phyloP scores from a whole-genome alignment of 2,329 filamentous ascomycete genomes.

The Neospermospora avenae region DNA sequence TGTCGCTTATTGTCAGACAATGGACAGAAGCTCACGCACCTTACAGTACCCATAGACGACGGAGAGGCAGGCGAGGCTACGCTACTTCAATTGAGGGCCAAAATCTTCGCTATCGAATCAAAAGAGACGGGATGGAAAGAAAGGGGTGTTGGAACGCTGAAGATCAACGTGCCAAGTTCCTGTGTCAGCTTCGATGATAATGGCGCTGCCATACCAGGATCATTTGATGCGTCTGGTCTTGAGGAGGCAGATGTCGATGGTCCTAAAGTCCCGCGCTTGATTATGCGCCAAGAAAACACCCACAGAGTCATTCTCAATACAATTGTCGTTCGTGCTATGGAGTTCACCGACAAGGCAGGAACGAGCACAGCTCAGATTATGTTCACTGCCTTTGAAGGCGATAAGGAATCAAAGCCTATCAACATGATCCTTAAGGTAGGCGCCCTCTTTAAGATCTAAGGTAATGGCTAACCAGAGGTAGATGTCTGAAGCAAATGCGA shows the following conservation, averaged over 20 bases:
- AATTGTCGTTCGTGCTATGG: slow-evolving; percentile 72
- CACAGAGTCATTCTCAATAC: slow-evolving; percentile 85
- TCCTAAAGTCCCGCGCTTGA: slow-evolving; percentile 60
- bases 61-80: slow-evolving; percentile 83
- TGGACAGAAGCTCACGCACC: not conserved
- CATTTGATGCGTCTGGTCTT: slow-evolving; percentile 54
- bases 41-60: slow-evolving; percentile 68
- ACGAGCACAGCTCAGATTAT: slow-evolving; percentile 53
- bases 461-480: slow-evolving; percentile 19
- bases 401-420: slow-evolving; percentile 50
- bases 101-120: slow-evolving; percentile 75
- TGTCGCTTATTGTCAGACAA: not conserved
- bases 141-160: slow-evolving; percentile 77
- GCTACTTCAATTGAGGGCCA: slow-evolving; percentile 71
- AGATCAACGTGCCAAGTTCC: slow-evolving; percentile 70
- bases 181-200: slow-evolving; percentile 54
- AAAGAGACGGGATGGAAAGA: slow-evolving; percentile 74
- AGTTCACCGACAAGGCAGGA: slow-evolving; percentile 72
- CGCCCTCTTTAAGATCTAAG: slow-evolving; percentile 14
- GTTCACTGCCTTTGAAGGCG: slow-evolving; percentile 62
- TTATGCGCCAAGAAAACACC: slow-evolving; percentile 90
- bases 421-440: slow-evolving; percentile 60
- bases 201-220: slow-evolving; percentile 47
- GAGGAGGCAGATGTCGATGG: slow-evolving; percentile 39
- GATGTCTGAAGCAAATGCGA: slow-evolving; percentile 35